A percentile compares a stretch with the other conserved stretches of the same genome.
phyloP scores from a whole-genome alignment of 1,284 basidiomycete genomes.

The Puccinia horiana region DNA sequence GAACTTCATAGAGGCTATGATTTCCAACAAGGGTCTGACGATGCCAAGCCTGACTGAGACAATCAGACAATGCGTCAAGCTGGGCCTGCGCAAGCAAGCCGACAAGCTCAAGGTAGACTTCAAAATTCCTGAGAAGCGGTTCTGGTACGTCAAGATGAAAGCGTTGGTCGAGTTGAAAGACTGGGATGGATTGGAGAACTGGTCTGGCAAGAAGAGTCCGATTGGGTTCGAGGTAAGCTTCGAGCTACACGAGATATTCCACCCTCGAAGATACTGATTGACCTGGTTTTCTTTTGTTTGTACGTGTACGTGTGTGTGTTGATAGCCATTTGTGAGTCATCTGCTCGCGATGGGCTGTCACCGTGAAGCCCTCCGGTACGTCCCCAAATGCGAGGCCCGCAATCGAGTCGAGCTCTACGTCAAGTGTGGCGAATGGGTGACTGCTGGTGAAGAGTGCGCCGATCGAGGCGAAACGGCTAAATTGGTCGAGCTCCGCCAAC shows the following conservation, averaged over 20 bases:
- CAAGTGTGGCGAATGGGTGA: conserved; percentile 80
- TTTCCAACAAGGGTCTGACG: conserved; percentile 42
- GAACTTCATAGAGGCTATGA: conserved; percentile 53
- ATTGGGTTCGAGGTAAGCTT: conserved; percentile 71
- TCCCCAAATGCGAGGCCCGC: conserved; percentile 78
- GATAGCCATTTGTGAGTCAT: conserved; percentile 75
- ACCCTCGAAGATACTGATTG: background rate
- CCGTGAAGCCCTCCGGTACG: conserved; percentile 73
- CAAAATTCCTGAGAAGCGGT: conserved; percentile 83
- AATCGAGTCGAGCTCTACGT: conserved; percentile 81
- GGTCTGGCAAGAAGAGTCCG: conserved; percentile 83
- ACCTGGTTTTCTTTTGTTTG: background rate
- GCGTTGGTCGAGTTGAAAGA: conserved; percentile 75
- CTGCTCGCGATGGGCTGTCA: conserved; percentile 71
- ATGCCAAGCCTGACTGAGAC: conserved; percentile 75
- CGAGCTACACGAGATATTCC: background rate
- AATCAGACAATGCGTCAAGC: conserved; percentile 72
- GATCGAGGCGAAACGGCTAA: conserved; percentile 77
- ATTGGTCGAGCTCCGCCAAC: conserved; percentile 58
- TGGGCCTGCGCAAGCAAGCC: conserved; percentile 77
- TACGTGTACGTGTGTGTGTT: too few species aligned
- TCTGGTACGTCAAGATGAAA: conserved; percentile 87
- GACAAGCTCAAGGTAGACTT: conserved; percentile 83
- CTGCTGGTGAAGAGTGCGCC: conserved; percentile 82
- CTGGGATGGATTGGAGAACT: conserved; percentile 78